phyloP scores from a whole-genome alignment of 257 asterid species.

The Solanum sitiens region DNA sequence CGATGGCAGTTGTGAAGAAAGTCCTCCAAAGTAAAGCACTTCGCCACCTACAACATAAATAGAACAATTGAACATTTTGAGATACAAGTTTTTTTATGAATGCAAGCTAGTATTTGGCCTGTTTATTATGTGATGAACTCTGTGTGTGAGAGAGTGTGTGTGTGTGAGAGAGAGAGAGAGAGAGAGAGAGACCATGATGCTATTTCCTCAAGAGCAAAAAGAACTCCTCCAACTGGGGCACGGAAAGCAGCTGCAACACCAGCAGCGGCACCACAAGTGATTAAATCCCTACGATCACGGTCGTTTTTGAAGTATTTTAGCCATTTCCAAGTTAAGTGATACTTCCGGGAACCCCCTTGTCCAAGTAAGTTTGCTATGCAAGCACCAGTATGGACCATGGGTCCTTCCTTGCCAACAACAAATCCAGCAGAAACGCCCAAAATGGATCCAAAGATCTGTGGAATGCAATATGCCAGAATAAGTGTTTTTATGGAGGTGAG shows the following conservation, averaged over 20 bases:
- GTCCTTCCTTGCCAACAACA: conserved; percentile 98
- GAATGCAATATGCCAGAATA: background rate
- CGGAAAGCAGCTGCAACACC: conserved; percentile 99
- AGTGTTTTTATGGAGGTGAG: background rate
- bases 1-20: conserved; percentile 95
- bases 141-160: background rate
- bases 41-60: conserved; percentile 75
- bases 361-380: conserved; percentile 97
- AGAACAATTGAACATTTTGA: background rate
- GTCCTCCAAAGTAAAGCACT: conserved; percentile 99
- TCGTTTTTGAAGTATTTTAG: conserved; percentile 88
- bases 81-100: background rate
- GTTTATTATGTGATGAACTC: background rate
- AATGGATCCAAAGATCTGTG: conserved; percentile 87
- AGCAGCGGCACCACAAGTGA: conserved; percentile 99
- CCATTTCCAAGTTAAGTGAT: conserved; percentile 91
- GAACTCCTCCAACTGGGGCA: conserved; percentile 99
- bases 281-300: conserved; percentile 90
- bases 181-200: conserved; percentile 68
- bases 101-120: background rate
- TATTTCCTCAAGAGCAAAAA: conserved; percentile 98
- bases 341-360: conserved; percentile 96
- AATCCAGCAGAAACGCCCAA: conserved; percentile 98
- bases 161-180: background rate
- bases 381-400: conserved; percentile 99